Evolutionary conservation across 208 protist species (phyloP).

Genomic region (Acanthamoeba royreba): DNA sequence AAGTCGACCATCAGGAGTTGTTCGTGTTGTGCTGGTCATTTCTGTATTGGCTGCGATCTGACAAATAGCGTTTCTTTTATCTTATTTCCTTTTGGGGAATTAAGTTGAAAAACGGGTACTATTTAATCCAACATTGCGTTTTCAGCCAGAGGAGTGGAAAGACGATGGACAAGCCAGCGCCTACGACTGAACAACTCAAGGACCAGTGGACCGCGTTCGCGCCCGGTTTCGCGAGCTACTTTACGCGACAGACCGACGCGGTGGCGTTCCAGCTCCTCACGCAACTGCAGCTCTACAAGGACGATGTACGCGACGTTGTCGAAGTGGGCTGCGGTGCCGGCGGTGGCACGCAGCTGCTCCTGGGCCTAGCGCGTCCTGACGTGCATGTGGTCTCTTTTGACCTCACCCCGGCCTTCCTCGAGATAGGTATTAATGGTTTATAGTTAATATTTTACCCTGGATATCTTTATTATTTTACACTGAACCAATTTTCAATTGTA

Average conservation of each 20-base stretch:
- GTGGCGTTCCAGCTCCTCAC: background rate
- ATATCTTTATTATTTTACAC: too few relatives aligned
- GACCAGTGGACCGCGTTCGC: background rate
- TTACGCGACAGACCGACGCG: background rate
- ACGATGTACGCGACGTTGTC: background rate
- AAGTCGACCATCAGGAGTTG: too few relatives aligned
- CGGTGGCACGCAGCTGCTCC: background rate
- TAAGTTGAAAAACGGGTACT: too few relatives aligned
- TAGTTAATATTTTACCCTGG: too few relatives aligned
- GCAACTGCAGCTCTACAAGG: background rate
- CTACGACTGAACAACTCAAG: background rate
- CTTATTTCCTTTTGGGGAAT: too few relatives aligned
- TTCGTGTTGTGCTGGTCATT: too few relatives aligned
- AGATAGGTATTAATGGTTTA: background rate
- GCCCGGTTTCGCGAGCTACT: background rate
- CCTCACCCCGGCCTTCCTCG: background rate
- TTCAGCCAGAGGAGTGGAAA: too few relatives aligned
- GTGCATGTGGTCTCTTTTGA: background rate
- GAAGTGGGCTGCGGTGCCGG: constrained; percentile 58
- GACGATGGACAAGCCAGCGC: background rate
- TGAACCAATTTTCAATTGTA: too few relatives aligned
- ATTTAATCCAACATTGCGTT: too few relatives aligned
- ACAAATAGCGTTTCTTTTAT: too few relatives aligned
- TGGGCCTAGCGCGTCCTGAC: background rate
- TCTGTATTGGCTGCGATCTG: too few relatives aligned